Conservation (phyloP, 352 stramenopile species). For the Phytopythium boreale region DNA sequence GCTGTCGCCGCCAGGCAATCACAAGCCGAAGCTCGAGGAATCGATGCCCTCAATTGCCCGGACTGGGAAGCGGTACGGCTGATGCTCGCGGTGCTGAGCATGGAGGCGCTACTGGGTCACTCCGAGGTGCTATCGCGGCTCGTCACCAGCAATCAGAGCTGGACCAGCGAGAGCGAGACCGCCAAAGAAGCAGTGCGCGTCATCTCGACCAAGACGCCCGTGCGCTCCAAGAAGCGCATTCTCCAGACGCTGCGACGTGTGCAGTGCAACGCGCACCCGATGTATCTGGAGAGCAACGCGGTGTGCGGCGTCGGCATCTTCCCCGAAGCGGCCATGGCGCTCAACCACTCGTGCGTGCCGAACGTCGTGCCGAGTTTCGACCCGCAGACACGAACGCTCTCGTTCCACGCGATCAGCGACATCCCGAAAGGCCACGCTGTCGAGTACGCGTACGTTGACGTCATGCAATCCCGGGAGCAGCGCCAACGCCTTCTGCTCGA, state of each 20-base stretch:
- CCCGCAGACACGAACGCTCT: slow-evolving; percentile 33
- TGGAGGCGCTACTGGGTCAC: slow-evolving; percentile 48
- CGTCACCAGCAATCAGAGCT: slow-evolving; percentile 8
- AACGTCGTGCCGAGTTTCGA: slow-evolving; percentile 60
- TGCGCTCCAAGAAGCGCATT: slow-evolving; percentile 23
- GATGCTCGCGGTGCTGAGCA: slow-evolving; percentile 45
- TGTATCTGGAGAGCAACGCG: slow-evolving; percentile 35
- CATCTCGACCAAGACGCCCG: slow-evolving; percentile 9
- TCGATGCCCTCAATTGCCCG: background rate
- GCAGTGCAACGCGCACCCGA: slow-evolving; percentile 53
- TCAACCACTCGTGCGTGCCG: slow-evolving; percentile 68
- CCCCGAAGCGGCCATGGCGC: slow-evolving; percentile 57
- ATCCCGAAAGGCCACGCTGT: slow-evolving; percentile 29
- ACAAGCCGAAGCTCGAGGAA: background rate
- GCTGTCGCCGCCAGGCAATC: slow-evolving; percentile 11
- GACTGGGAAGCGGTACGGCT: slow-evolving; percentile 52
- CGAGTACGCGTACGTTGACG: slow-evolving; percentile 60
- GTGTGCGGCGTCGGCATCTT: slow-evolving; percentile 56
- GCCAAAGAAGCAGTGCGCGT: slow-evolving; percentile 9
- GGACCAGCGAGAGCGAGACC: slow-evolving; percentile 1
- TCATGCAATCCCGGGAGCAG: slow-evolving; percentile 29
- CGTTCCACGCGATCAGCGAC: slow-evolving; percentile 36
- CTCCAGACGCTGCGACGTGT: slow-evolving; percentile 33
- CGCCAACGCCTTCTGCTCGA: slow-evolving; percentile 31
- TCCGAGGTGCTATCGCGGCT: slow-evolving; percentile 26